Percentiles rank a stretch among this genome's conserved stretches.
Evolutionary conservation across 192 early-diverging fungal species (phyloP).

Genomic region (Umbelopsis sp.): DNA sequence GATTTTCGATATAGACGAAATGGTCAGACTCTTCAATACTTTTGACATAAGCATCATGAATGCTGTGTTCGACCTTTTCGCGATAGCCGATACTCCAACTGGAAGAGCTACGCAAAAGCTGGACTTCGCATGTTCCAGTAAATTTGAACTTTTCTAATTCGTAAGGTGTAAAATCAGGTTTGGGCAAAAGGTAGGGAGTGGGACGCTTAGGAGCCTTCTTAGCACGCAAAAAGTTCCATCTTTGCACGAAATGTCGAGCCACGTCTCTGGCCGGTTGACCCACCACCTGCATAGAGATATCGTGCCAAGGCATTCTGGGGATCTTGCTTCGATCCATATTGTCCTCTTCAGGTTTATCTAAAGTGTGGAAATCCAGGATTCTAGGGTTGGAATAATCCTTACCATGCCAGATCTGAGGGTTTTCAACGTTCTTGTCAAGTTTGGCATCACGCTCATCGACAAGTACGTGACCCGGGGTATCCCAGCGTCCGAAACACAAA

Average conservation of each 20-base stretch:
- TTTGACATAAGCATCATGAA: conserved; percentile 77
- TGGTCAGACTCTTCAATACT: conserved; percentile 75
- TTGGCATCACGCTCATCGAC: conserved; percentile 57
- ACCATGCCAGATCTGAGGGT: conserved; percentile 54
- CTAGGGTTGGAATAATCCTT: conserved; percentile 87
- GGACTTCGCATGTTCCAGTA: conserved; percentile 60
- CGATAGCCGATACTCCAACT: conserved; percentile 69
- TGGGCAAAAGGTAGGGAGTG: conserved; percentile 72
- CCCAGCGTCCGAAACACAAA: conserved; percentile 83
- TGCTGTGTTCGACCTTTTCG: conserved; percentile 63
- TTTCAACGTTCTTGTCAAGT: conserved; percentile 31
- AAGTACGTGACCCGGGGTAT: conserved; percentile 73
- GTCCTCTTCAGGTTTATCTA: conserved; percentile 55
- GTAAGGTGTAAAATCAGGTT: conserved; percentile 58
- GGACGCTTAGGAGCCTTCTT: conserved; percentile 56
- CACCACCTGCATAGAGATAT: conserved; percentile 74
- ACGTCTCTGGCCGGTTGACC: conserved; percentile 78
- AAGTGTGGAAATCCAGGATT: conserved; percentile 69
- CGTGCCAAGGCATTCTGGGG: conserved; percentile 88
- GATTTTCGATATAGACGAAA: conserved; percentile 90
- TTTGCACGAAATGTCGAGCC: conserved; percentile 81
- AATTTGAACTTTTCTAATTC: conserved; percentile 53
- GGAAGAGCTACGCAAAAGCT: conserved; percentile 67
- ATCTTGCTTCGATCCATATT: conserved; percentile 49
- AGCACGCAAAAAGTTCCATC: conserved; percentile 79